Evolutionary conservation across 441 rosid genomes (phyloP), one percentile per base, ranked within the genome.

Genomic region (Lagerstroemia fauriei): DNA sequence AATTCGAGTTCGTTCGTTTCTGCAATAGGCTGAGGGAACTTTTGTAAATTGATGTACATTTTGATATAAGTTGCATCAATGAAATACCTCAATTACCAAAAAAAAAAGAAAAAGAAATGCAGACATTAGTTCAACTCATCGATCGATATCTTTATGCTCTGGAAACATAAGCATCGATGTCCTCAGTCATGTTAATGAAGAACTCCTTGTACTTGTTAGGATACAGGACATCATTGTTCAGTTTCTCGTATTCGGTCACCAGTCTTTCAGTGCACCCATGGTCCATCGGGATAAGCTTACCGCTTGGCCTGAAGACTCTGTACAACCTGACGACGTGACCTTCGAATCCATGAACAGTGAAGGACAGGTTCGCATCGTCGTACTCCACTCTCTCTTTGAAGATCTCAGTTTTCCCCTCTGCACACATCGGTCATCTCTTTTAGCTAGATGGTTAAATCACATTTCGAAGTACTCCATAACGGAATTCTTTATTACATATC

Each of bases 381-480:
- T 63, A 78, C 81, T 65, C 75, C 10, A 78, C 65, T 56, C n/a
- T 78, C 81, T 78, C 81, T 48, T 78, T 78, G 24, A 66, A 78
- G 18, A 27, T 25, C 63, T 20, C 75, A 0, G 73, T n/a, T 50
- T 78, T 78, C 1, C 81, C 81, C n/a, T 78, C 75, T 78, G 73
- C 38, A 68, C 6, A 38, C 6, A 38, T 38, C 44, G 6, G 6
- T 38, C 44, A 6, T 38, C 6, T 38, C 44, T 38, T 38, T 38
- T 38, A n/a, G n/a, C n/a, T n/a, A n/a, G n/a, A n/a, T n/a, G n/a
- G n/a, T n/a, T n/a, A n/a, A n/a, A n/a, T n/a, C n/a, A n/a, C n/a
- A n/a, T n/a, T n/a, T n/a, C n/a, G n/a, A n/a, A n/a, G n/a, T n/a
- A n/a, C n/a, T n/a, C n/a, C n/a, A n/a, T n/a, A n/a, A n/a, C n/a